Conservation (phyloP, 345 rosid genomes). For the Hirschfeldia incana region DNA sequence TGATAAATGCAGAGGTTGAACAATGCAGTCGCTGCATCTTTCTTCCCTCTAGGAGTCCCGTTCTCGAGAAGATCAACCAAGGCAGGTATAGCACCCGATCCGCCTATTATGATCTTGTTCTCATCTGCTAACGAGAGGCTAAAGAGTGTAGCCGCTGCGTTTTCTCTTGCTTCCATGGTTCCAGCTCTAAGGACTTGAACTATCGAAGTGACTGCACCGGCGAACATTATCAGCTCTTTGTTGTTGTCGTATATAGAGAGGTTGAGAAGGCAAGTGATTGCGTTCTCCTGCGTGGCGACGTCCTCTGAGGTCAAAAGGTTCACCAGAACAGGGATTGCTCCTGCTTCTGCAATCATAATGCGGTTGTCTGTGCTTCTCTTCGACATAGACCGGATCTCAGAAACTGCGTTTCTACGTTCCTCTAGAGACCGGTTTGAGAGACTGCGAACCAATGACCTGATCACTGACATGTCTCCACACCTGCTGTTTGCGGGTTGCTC, state of each 20-base stretch:
- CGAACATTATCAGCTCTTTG: conserved; percentile 39
- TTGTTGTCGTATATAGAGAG: conserved; percentile 42
- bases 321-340: conserved; percentile 49
- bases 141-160: conserved; percentile 52
- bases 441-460: conserved; percentile 42
- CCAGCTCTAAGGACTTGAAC: conserved; percentile 41
- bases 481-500: conserved; percentile 75
- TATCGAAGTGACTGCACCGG: conserved; percentile 40
- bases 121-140: conserved; percentile 54
- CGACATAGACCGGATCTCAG: conserved; percentile 74
- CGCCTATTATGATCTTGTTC: conserved; percentile 54
- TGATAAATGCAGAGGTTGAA: conserved; percentile 70
- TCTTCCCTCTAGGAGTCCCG: conserved; percentile 54
- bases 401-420: conserved; percentile 72
- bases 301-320: conserved; percentile 35
- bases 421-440: conserved; percentile 67
- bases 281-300: conserved; percentile 34
- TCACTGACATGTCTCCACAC: conserved; percentile 59
- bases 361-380: conserved; percentile 78
- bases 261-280: conserved; percentile 37
- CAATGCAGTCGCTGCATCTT: conserved; percentile 72
- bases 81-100: conserved; percentile 54
- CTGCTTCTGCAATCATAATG: conserved; percentile 63
- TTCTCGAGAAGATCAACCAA: conserved; percentile 50
- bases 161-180: conserved; percentile 41